Evolutionary conservation across 257 asterid genomes (phyloP), one percentile per base, ranked within the genome.

Genomic region (Buddleja alternifolia): DNA sequence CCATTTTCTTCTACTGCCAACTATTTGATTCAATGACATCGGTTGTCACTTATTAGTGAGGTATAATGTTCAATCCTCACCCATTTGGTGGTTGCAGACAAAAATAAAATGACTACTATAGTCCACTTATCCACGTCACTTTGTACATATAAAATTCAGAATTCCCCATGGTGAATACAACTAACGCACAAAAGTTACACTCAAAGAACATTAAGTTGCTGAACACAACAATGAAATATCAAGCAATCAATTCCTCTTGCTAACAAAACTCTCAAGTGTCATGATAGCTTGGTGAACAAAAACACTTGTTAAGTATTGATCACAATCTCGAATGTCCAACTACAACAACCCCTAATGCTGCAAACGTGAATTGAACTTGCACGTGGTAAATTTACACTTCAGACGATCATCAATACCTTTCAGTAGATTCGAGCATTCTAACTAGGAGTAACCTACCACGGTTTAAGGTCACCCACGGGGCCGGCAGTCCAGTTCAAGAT

Each of bases 401-500:
- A 4, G 6, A 41, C 56, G 41, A 55, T 11, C 25, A 73, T 19
- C 34, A 44, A 34, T 65, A 54, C 67, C 53, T 23, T 32, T 4
- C 3, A 8, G 55, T 29, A 11, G 15, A 3, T 50, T 50, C 16
- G 1, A 50, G 0, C 19, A 29, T 1, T 29, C 5, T 29, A 29
- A 2, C 34, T 5, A 29, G 5, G 34, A 2, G 2, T 5, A 29
- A 29, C 34, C 78, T 81, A 88, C 95, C 97, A 88, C 1, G 96
- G 97, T 61, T 89, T 89, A 24, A 92, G 92, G 81, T 92, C 95
- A 47, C 73, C 88, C 44, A 81, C 84, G 0, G 96, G 96, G 2
- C 98, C 97, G 0, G 96, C 93, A 2, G 98, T 90, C 98, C 97
- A 92, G 84, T 92, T 90, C 64, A 92, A 77, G 66, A 72, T 19